Base-by-base conservation (phyloP, 805 yeast genomes). In the Saccharomycopsis sp. region DNA sequence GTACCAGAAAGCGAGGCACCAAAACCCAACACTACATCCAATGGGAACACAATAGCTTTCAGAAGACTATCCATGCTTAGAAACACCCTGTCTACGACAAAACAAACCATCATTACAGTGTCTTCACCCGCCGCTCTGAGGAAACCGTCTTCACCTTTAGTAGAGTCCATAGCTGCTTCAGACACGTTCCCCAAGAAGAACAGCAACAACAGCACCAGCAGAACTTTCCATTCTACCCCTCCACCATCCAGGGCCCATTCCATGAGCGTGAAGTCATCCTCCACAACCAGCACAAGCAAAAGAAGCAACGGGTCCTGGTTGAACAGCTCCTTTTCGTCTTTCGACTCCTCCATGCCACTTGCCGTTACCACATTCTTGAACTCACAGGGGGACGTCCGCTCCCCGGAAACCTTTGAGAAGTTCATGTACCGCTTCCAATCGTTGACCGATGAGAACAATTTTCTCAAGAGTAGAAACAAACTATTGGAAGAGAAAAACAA, bases 71-170 rank as follows among this genome's bases (percentile, higher is more conserved):
- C 42, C 12, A 39, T 34, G 42, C 5, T 8, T 38, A 39, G n/a
- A 39, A 39, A 20, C 5, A n/a, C 10, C 30, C 38, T 5, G 27
- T 27, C n/a, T n/a, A n/a, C n/a, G n/a, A n/a, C n/a, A n/a, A n/a
- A n/a, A n/a, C n/a, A n/a, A n/a, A n/a, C n/a, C n/a, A n/a, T n/a
- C n/a, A n/a, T n/a, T n/a, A n/a, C n/a, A n/a, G n/a, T n/a, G n/a
- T n/a, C n/a, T n/a, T n/a, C n/a, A n/a, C n/a, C n/a, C n/a, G n/a
- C n/a, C n/a, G n/a, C n/a, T n/a, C n/a, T n/a, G n/a, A n/a, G n/a
- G n/a, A n/a, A n/a, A n/a, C n/a, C n/a, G n/a, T n/a, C 41, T 17
- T 36, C 41, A 13, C 45, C 45, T 4, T 38, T 41, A 21, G 30
- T 37, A 7, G 45, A 41, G 23, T 17, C 23, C 4, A 36, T 41